Evolutionary conservation across 257 asterid genomes (phyloP).

Genomic region (Parsonsia alboflavescens): DNA sequence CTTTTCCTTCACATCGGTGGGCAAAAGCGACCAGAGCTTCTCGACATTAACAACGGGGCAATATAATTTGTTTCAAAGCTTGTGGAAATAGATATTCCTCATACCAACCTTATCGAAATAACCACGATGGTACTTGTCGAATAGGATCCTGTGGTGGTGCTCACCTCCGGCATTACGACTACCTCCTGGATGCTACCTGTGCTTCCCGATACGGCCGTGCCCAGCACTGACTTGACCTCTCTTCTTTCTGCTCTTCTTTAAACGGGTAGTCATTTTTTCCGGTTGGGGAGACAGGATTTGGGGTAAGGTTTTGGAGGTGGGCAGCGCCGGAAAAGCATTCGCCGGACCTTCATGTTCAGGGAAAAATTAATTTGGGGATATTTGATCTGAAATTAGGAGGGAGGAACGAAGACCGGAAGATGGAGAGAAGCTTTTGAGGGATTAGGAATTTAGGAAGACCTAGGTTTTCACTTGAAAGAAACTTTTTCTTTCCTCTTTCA

Average conservation of each 20-base stretch:
- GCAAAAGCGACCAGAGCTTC: constrained; percentile 20
- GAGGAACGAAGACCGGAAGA: no score
- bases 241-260: constrained; percentile 80
- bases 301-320: constrained; percentile 14
- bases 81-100: constrained; percentile 30
- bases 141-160: constrained; percentile 80
- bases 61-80: constrained; percentile 11
- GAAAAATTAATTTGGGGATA: no score
- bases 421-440: no score
- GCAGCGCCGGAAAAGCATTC: no score
- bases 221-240: constrained; percentile 82
- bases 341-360: no score
- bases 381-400: no score
- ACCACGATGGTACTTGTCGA: constrained; percentile 73
- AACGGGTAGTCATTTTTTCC: constrained; percentile 51
- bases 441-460: no score
- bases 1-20: neutral
- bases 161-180: constrained; percentile 77
- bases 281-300: neutral
- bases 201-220: constrained; percentile 71
- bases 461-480: no score
- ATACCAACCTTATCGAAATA: constrained; percentile 74
- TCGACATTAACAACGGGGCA: constrained; percentile 12
- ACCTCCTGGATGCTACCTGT: constrained; percentile 78
- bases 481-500: no score